phyloP scores from a whole-genome alignment of 805 yeast genomes.

The Candida chilensis region DNA sequence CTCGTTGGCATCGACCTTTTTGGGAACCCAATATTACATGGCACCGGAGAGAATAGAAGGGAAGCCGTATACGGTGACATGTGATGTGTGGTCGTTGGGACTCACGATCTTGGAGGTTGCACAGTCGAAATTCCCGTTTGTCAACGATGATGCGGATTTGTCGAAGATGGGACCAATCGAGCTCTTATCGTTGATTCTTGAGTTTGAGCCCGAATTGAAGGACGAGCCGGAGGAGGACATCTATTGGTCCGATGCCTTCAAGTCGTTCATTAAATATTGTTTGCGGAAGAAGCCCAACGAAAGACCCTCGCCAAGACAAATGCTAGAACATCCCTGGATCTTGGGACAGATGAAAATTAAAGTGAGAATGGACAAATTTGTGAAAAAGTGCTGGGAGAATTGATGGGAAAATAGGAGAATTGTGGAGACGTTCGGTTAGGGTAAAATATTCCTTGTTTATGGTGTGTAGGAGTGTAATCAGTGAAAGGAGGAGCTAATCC shows the following conservation, averaged over 20 bases:
- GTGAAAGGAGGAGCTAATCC: no score
- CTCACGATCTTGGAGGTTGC: slow-evolving; percentile 90
- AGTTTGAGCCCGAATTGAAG: slow-evolving; percentile 68
- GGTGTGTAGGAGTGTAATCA: no score
- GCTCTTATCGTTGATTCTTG: slow-evolving; percentile 69
- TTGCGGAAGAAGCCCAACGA: slow-evolving; percentile 70
- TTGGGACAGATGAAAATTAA: slow-evolving; percentile 60
- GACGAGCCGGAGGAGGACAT: slow-evolving; percentile 75
- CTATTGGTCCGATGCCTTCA: slow-evolving; percentile 74
- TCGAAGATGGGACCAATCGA: slow-evolving; percentile 67
- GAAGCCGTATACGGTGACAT: slow-evolving; percentile 88
- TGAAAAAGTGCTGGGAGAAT: slow-evolving; percentile 63
- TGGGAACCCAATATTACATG: slow-evolving; percentile 97
- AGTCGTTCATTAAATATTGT: slow-evolving; percentile 74
- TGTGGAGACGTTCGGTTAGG: no score
- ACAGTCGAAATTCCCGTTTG: slow-evolving; percentile 81
- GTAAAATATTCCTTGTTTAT: no score
- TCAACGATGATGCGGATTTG: slow-evolving; percentile 18
- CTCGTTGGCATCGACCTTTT: slow-evolving; percentile 91
- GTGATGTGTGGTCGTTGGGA: slow-evolving; percentile 96
- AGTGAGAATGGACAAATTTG: slow-evolving; percentile 84
- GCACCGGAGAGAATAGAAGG: slow-evolving; percentile 98
- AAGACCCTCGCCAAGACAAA: slow-evolving; percentile 89
- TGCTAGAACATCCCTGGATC: slow-evolving; percentile 92
- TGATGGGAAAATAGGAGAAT: no score